Evolutionary conservation across 768 basidiomycete genomes (phyloP).

Genomic region (Mycena polygramma): DNA sequence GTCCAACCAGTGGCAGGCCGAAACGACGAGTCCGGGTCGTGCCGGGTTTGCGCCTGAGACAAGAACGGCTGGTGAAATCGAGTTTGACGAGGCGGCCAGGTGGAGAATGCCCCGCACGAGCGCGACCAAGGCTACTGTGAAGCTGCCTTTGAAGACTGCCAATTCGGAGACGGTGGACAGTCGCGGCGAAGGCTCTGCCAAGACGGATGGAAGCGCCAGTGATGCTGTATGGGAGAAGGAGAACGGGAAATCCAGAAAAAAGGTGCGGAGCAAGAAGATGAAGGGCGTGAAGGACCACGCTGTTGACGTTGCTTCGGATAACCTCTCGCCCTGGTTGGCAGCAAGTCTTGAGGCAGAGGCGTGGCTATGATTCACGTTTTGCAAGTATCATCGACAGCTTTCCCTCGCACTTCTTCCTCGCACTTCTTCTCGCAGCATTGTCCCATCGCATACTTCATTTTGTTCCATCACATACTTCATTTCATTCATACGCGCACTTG

Average conservation of each 20-base stretch:
- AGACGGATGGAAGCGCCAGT: conserved; percentile 28
- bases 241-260: conserved; percentile 35
- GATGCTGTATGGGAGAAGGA: conserved; percentile 35
- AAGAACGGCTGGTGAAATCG: conserved; percentile 13
- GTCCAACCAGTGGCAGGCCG: conserved; percentile 9
- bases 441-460: conserved; percentile 24
- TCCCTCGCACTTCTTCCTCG: conserved; percentile 4
- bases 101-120: conserved; percentile 14
- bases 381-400: neutral
- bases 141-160: conserved; percentile 26
- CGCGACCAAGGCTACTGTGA: conserved; percentile 28
- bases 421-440: conserved; percentile 19
- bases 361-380: conserved; percentile 33
- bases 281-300: conserved; percentile 16
- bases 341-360: conserved; percentile 32
- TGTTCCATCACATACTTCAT: conserved; percentile 22
- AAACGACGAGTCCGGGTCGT: conserved; percentile 20
- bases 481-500: conserved; percentile 21
- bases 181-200: conserved; percentile 21
- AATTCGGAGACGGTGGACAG: conserved; percentile 27
- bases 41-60: conserved; percentile 26
- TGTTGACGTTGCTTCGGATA: conserved; percentile 7
- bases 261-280: conserved; percentile 28
- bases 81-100: conserved; percentile 26
- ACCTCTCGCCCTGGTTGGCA: conserved; percentile 35